These are phyloP conservation scores for Cutaneotrichosporon arboriforme DNA, from an alignment of 1,284 basidiomycete species.

Conservation along the genomic window DNA sequence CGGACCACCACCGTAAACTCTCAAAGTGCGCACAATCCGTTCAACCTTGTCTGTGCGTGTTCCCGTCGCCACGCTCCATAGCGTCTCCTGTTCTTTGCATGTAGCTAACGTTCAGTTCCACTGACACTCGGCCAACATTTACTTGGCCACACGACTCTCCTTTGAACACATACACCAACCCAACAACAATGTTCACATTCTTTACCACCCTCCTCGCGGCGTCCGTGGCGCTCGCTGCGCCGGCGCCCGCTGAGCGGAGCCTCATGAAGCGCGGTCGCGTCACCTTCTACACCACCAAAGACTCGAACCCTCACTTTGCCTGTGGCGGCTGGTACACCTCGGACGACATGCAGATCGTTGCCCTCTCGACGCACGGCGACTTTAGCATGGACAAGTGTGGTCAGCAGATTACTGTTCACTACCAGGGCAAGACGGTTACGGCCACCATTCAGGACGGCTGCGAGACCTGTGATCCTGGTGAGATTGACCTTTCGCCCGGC, in stretches of 20 bases:
- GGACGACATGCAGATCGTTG: background rate
- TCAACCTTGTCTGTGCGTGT: no score
- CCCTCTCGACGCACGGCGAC: constrained; percentile 3
- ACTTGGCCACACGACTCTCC: no score
- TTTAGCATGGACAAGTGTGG: constrained; percentile 5
- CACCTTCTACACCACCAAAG: constrained; percentile 2
- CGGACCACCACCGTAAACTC: no score
- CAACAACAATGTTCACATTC: no score
- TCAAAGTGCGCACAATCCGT: no score
- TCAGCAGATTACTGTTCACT: constrained; percentile 2
- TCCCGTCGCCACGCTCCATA: no score
- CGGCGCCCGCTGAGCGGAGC: background rate
- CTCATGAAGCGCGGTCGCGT: constrained; percentile 5
- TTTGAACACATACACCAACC: no score
- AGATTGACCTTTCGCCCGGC: constrained; percentile 14
- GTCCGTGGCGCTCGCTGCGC: background rate
- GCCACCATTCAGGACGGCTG: constrained; percentile 6
- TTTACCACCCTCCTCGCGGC: background rate
- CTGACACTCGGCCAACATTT: no score
- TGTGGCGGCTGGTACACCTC: constrained; percentile 1
- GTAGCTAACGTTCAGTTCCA: no score
- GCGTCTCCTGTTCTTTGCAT: no score
- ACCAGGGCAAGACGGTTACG: constrained; percentile 6
- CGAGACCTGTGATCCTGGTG: constrained; percentile 1
- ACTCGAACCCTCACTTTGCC: constrained; percentile 4